Evolutionary conservation across 192 early-diverging fungal genomes (phyloP).

Genomic region (Umbelopsis ramanniana): DNA sequence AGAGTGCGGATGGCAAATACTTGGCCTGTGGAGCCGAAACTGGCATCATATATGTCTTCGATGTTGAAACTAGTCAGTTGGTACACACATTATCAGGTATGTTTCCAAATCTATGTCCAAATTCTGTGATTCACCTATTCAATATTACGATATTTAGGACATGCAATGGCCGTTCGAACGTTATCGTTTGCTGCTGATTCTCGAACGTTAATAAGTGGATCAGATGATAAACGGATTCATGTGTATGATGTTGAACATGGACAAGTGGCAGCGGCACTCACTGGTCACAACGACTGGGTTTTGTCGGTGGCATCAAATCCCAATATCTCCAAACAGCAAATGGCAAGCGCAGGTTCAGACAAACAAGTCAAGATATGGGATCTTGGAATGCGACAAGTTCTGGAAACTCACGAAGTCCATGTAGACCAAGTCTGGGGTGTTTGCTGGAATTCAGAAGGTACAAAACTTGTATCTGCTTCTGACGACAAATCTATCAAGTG

Average conservation of each 20-base stretch:
- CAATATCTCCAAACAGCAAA: constrained; percentile 63
- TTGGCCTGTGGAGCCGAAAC: constrained; percentile 78
- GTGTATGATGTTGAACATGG: constrained; percentile 78
- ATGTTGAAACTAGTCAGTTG: constrained; percentile 42
- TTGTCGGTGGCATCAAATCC: constrained; percentile 66
- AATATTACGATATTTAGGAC: constrained; percentile 50
- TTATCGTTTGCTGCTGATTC: constrained; percentile 77
- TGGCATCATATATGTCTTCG: constrained; percentile 47
- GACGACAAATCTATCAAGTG: constrained; percentile 68
- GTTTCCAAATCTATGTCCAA: neutral
- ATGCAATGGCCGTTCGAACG: constrained; percentile 77
- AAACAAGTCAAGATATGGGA: constrained; percentile 88
- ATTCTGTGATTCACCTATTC: neutral
- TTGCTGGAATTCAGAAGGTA: constrained; percentile 78
- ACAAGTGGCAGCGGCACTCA: constrained; percentile 73
- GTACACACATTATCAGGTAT: constrained; percentile 47
- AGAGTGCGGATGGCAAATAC: constrained; percentile 79
- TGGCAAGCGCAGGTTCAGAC: constrained; percentile 74
- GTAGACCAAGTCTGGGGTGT: constrained; percentile 87
- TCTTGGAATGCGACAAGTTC: constrained; percentile 65
- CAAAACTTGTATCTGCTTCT: constrained; percentile 70
- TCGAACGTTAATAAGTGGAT: constrained; percentile 67
- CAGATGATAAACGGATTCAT: constrained; percentile 84
- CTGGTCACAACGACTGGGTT: constrained; percentile 82
- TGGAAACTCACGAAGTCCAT: constrained; percentile 80